phyloP scores from a whole-genome alignment of 1,284 basidiomycete genomes.

The Schizopora paradoxa region DNA sequence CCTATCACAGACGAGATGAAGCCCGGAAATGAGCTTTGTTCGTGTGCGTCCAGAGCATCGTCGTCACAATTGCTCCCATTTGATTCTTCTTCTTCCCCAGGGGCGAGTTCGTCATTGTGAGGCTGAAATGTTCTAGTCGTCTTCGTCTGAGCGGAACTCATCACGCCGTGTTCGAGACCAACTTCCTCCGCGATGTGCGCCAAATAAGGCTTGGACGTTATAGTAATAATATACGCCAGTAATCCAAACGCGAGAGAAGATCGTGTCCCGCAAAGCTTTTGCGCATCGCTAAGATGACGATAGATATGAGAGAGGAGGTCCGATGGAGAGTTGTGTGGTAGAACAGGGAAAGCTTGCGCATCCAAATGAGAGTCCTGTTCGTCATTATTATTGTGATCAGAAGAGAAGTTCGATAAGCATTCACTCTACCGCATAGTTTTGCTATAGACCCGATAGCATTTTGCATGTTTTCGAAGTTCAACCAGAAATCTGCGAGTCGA shows the following conservation, averaged over 20 bases:
- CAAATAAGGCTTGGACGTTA: slow-evolving; percentile 57
- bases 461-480: slow-evolving; percentile 46
- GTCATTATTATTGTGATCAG: slow-evolving; percentile 1
- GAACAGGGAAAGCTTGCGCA: slow-evolving; percentile 38
- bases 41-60: slow-evolving; percentile 29
- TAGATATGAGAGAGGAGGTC: slow-evolving; percentile 53
- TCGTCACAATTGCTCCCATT: no score
- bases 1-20: slow-evolving; percentile 51
- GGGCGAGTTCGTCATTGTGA: slow-evolving; percentile 34
- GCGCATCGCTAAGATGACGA: slow-evolving; percentile 44
- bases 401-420: slow-evolving; percentile 22
- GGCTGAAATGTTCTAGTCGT: no score
- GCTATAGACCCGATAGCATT: slow-evolving; percentile 46
- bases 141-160: no score
- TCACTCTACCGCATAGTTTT: slow-evolving; percentile 50
- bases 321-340: slow-evolving; percentile 40
- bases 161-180: slow-evolving; percentile 44
- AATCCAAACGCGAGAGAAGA: slow-evolving; percentile 40
- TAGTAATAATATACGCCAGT: slow-evolving; percentile 59
- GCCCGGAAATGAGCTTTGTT: slow-evolving; percentile 39
- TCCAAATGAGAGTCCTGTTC: slow-evolving; percentile 34
- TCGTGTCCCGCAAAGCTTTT: no score
- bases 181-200: slow-evolving; percentile 48
- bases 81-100: slow-evolving; percentile 31
- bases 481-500: slow-evolving; percentile 45